Evolutionary conservation across 805 yeast genomes (phyloP).

Genomic region (Candida nitratophila): DNA sequence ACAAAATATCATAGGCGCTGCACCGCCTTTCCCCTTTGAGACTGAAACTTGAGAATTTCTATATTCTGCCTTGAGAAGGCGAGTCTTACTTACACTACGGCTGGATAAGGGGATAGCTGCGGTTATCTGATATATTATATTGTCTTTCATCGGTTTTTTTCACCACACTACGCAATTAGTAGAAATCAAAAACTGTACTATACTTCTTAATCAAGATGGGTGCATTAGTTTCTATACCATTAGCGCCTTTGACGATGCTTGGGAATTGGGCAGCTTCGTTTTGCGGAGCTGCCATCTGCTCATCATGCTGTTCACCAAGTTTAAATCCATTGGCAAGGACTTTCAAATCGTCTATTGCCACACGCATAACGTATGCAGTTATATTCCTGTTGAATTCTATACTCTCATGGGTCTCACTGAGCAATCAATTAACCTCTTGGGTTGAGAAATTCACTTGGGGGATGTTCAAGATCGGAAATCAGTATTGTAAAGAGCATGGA

Average conservation of each 20-base stretch:
- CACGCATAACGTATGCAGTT: slow-evolving; percentile 81
- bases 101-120: no score
- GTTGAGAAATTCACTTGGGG: slow-evolving; percentile 69
- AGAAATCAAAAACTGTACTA: no score
- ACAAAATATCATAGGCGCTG: no score
- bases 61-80: no score
- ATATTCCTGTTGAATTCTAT: slow-evolving; percentile 71
- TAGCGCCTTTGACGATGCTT: slow-evolving; percentile 46
- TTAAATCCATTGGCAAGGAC: slow-evolving; percentile 35
- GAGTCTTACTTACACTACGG: no score
- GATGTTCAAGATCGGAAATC: slow-evolving; percentile 46
- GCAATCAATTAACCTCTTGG: slow-evolving; percentile 69
- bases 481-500: slow-evolving; percentile 71
- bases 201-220: no score
- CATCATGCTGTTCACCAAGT: slow-evolving; percentile 39
- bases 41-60: no score
- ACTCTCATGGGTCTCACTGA: slow-evolving; percentile 86
- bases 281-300: slow-evolving; percentile 74
- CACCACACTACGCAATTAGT: no score
- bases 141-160: no score
- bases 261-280: slow-evolving; percentile 66
- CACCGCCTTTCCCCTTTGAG: no score
- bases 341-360: slow-evolving; percentile 65
- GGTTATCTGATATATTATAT: no score
- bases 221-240: slow-evolving; percentile 64